These are phyloP conservation scores for Lactarius tabidus DNA, from an alignment of 768 basidiomycete genomes.

Conservation along the genomic window DNA sequence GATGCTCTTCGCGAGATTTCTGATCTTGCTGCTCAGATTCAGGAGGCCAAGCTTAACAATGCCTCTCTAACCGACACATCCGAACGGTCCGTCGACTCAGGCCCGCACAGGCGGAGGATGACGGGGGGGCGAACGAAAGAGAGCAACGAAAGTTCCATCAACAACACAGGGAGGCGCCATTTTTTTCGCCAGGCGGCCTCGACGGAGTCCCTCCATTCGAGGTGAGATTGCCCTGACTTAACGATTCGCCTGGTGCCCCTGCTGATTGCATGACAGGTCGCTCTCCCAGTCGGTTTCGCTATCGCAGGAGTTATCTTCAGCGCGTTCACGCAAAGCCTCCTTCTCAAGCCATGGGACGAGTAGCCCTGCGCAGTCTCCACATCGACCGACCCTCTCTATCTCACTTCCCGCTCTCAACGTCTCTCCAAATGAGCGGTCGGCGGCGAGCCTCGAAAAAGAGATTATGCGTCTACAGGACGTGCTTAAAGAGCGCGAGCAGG, in stretches of 20 bases:
- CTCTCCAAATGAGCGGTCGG: conserved; percentile 62
- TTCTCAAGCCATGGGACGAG: conserved; percentile 71
- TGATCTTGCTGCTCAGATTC: conserved; percentile 87
- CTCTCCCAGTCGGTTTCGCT: conserved; percentile 92
- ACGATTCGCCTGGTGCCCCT: conserved; percentile 15
- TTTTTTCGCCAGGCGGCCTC: conserved; percentile 89
- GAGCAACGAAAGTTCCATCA: conserved; percentile 43
- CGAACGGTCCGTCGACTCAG: conserved; percentile 44
- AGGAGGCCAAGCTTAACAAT: conserved; percentile 74
- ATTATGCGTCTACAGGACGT: conserved; percentile 95
- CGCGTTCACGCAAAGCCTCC: conserved; percentile 78
- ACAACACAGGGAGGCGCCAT: conserved; percentile 57
- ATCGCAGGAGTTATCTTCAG: conserved; percentile 94
- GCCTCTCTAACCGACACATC: conserved; percentile 42
- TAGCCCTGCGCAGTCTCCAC: conserved; percentile 59
- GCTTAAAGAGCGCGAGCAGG: conserved; percentile 85
- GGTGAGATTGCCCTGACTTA: conserved; percentile 40
- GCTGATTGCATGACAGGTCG: conserved; percentile 51
- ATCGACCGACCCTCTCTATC: conserved; percentile 56
- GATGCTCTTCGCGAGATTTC: conserved; percentile 89
- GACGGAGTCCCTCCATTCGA: conserved; percentile 82
- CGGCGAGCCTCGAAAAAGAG: conserved; percentile 85
- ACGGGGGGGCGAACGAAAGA: conserved; percentile 50
- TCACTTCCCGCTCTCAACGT: conserved; percentile 44
- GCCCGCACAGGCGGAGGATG: conserved; percentile 50